A percentile compares a stretch with the other conserved stretches of the same genome.
phyloP scores from a whole-genome alignment of 1,284 basidiomycete species.

The Takashimella tepidaria region DNA sequence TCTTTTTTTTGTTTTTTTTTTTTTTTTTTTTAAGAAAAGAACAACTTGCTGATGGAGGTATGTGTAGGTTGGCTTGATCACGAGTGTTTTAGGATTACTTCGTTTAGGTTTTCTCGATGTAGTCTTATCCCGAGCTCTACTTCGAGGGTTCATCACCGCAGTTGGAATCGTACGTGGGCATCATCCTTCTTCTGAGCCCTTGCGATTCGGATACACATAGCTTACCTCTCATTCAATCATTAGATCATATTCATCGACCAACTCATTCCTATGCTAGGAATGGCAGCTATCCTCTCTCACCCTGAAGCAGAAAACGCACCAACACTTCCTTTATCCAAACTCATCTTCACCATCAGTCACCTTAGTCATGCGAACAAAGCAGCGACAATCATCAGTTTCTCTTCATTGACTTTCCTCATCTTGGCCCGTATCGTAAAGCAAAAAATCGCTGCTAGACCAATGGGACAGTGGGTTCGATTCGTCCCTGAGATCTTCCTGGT shows the following conservation, averaged over 20 bases:
- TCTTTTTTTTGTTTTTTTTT: too few species aligned
- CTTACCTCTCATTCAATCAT: conserved; percentile 8
- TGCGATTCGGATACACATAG: conserved; percentile 37
- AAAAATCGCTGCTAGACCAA: conserved; percentile 44
- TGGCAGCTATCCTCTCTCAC: conserved; percentile 59
- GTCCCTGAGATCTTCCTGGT: conserved; percentile 77
- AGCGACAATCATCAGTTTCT: conserved; percentile 69
- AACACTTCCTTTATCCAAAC: conserved; percentile 61
- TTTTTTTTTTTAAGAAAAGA: too few species aligned
- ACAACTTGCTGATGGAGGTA: neutral
- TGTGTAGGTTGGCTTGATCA: conserved; percentile 83
- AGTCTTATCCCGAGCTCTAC: conserved; percentile 74
- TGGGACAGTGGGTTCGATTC: conserved; percentile 62
- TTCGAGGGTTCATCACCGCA: conserved; percentile 69
- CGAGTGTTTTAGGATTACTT: conserved; percentile 78
- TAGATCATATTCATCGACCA: conserved; percentile 62
- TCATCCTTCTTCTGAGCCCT: neutral
- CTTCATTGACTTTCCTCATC: conserved; percentile 61
- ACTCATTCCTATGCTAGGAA: conserved; percentile 56
- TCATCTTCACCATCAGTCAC: conserved; percentile 67
- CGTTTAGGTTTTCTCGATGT: conserved; percentile 91
- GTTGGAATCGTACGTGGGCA: conserved; percentile 38
- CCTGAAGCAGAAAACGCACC: conserved; percentile 44
- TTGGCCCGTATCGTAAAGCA: conserved; percentile 52
- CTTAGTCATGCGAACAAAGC: conserved; percentile 58